A percentile compares a stretch with the other conserved stretches of the same genome.
Conservation (phyloP, 2,329 filamentous ascomycete species). For the Sporothrix globosa region DNA sequence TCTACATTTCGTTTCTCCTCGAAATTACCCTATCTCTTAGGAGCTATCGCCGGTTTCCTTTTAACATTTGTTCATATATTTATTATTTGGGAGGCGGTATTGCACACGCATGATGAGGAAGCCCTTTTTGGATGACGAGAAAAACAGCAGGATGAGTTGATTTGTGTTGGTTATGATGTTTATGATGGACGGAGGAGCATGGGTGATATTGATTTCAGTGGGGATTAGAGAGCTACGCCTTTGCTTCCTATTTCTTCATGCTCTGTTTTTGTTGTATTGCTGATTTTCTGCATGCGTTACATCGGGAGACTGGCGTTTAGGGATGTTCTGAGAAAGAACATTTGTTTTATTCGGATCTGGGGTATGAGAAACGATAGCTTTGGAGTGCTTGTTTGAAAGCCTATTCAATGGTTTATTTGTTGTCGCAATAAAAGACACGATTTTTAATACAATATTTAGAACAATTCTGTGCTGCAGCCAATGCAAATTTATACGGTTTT, state of each 20-base stretch:
- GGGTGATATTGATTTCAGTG: not conserved
- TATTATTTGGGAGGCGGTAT: slow-evolving; percentile 5
- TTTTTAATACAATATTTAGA: no score
- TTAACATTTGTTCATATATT: not conserved
- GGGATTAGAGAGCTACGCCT: not conserved
- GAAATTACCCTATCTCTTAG: no score
- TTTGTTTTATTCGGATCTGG: slow-evolving; percentile 13
- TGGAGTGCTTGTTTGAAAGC: not conserved
- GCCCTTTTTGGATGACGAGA: not conserved
- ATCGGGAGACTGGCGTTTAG: slow-evolving; percentile 26
- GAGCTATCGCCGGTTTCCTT: not conserved
- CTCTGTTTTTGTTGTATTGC: not conserved
- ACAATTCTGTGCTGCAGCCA: no score
- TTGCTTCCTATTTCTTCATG: not conserved
- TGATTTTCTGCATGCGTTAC: slow-evolving; percentile 4
- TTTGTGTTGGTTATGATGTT: slow-evolving; percentile 22
- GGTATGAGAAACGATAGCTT: not conserved
- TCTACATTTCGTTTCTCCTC: slow-evolving; percentile 2
- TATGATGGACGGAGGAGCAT: slow-evolving; percentile 22
- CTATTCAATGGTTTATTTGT: not conserved
- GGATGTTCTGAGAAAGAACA: slow-evolving; percentile 10
- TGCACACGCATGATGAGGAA: not conserved
- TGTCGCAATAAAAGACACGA: no score
- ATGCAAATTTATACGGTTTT: no score
- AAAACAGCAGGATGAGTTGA: not conserved